Percentiles rank a stretch among this genome's conserved stretches.
Evolutionary conservation across 805 yeast species (phyloP).

Genomic region (Pichia occidentalis): DNA sequence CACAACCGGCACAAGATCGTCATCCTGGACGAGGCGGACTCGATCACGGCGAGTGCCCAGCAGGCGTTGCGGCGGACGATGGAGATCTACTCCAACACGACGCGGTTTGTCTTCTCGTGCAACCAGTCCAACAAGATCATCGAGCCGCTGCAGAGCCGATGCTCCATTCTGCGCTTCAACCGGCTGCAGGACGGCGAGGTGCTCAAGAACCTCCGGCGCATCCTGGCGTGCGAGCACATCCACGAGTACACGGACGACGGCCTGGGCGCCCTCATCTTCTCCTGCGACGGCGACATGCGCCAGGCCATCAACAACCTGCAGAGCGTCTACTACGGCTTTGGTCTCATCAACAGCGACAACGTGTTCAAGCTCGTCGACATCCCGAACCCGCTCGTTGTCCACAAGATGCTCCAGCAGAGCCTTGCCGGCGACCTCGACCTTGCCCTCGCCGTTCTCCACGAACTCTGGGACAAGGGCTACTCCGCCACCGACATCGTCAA

Average conservation of each 20-base stretch:
- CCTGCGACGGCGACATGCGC: conserved; percentile 98
- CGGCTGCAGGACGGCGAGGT: conserved; percentile 82
- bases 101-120: conserved; percentile 98
- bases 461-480: conserved; percentile 85
- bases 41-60: conserved; percentile 97
- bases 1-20: conserved; percentile 88
- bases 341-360: conserved; percentile 81
- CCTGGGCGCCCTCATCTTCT: conserved; percentile 81
- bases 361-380: conserved; percentile 94
- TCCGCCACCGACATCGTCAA: conserved; percentile 89
- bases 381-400: conserved; percentile 87
- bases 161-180: conserved; percentile 86
- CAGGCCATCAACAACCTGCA: conserved; percentile 94
- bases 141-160: conserved; percentile 93
- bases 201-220: conserved; percentile 63
- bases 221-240: conserved; percentile 63
- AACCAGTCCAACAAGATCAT: conserved; percentile 91
- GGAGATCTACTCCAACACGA: conserved; percentile 93
- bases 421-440: conserved; percentile 42
- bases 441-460: conserved; percentile 56
- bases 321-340: conserved; percentile 91
- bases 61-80: conserved; percentile 90
- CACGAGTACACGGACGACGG: conserved; percentile 78
- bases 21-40: conserved; percentile 93
- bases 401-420: conserved; percentile 50